A percentile compares a stretch with the other conserved stretches of the same genome.
These are phyloP conservation scores for Dictyostelium purpureum DNA, from an alignment of 78 protist species.

Conservation along the genomic window DNA sequence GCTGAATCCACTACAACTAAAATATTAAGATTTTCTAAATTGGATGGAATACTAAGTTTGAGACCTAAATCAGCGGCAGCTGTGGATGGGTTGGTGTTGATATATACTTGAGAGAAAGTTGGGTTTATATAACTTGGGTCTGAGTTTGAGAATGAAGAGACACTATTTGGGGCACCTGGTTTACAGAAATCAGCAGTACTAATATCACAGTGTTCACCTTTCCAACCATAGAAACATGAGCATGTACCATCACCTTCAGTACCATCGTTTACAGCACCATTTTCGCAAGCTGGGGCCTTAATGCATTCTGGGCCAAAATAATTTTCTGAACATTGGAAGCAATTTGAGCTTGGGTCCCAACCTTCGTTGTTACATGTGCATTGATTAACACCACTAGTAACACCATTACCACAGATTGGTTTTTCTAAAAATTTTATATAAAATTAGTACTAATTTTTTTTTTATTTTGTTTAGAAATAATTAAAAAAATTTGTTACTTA, in stretches of 20 bases:
- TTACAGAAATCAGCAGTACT: neutral
- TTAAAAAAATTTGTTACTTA: constrained; percentile 7
- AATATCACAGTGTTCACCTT: constrained; percentile 11
- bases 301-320: constrained; percentile 31
- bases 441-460: neutral
- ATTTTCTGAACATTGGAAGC: constrained; percentile 28
- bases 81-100: neutral
- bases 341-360: constrained; percentile 37
- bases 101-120: neutral
- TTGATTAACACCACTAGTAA: neutral
- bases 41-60: neutral
- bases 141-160: neutral
- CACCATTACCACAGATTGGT: constrained; percentile 66
- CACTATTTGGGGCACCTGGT: neutral
- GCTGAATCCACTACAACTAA: constrained; percentile 6
- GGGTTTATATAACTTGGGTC: constrained; percentile 6
- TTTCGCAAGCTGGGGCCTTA: neutral
- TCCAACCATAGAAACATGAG: constrained; percentile 46
- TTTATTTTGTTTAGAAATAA: neutral
- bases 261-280: constrained; percentile 46
- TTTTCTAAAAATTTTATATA: neutral
- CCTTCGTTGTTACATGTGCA: neutral
- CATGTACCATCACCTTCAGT: constrained; percentile 52
- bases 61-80: neutral
- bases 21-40: neutral